Evolutionary conservation across 768 basidiomycete genomes (phyloP), one percentile per base, ranked within the genome.

Genomic region (Psilocybe subaeruginosa): DNA sequence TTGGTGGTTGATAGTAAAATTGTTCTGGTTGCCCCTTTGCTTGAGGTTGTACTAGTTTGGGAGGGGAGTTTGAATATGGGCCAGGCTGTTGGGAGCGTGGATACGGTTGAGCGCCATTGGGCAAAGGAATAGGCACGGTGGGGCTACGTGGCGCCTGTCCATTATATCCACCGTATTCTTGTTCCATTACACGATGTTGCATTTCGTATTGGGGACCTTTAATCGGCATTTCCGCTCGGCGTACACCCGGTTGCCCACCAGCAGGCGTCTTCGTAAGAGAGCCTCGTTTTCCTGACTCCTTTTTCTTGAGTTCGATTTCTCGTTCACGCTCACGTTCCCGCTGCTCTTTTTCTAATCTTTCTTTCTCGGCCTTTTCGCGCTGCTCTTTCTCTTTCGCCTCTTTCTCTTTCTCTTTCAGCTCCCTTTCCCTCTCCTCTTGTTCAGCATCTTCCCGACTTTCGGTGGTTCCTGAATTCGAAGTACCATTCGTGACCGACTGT

Each of bases 171-270:
- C 81, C 80, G 64, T 92, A 92, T 71, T 97, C 93, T 68, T 95
- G 90, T 72, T 95, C 92, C 84, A 98, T 94, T 53, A 89, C 92
- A 23, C 91, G 87, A 72, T 94, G 91, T 72, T 98, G 96, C 85
- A 92, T 89, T 69, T 97, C 96, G 71, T 97, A 98, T 68, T 93
- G 91, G 41, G 96, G 93, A 4, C 92, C 87, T 63, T 89, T 87
- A 56, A 98, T 85, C 7, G 95, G 89, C 78, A 87, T 93, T 75
- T 97, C 96, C 7, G 91, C 93, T 48, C 86, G 80, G 33, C 94
- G 84, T 37, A 81, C 81, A 30, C 82, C 79, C 16, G 75, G 78
- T 8, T 78, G 74, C 17, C 82, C 80, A 16, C 82, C 77, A 37
- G 82, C 75, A 9, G 81, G 72, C 7, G 80, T 72, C 73, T 93